Evolutionary conservation across 208 protist species (phyloP), one percentile per base, ranked within the genome.

Genomic region (Porcisia deanei): DNA sequence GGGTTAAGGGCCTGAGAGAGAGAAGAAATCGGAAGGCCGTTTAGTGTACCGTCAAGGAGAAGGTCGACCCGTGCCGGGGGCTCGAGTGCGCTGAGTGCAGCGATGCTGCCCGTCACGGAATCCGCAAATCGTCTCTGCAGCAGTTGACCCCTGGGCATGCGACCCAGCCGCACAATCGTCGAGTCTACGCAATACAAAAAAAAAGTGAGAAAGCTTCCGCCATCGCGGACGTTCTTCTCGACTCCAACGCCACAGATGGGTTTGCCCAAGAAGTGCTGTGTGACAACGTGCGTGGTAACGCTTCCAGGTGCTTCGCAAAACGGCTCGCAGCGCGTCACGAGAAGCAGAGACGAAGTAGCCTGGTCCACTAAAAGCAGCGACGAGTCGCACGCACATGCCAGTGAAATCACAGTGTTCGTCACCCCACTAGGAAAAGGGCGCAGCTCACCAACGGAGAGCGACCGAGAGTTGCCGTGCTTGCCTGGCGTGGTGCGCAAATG

Each of bases 121-220:
- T 69, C 72, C 53, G 74, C 60, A 68, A 86, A 86, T 34, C 78
- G 70, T 58, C 82, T 75, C 73, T 75, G 75, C 63, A 89, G 78
- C 43, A 80, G 80, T 76, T 81, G 79, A 16, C 85, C 82, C 14
- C 75, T 73, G 20, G 81, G 79, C 53, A 89, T 79, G 60, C 82
- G 79, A 10, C 74, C 77, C 41, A 92, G 80, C 22, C 77, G 79
- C 25, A 84, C 77, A 4, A 87, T 67, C 41, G 85, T 76, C 41
- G 85, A 84, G 68, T 75, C 77, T 41, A 53, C 68, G 20, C 84
- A 88, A 70, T 94, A 94, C 9, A 92, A 78, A 77, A 83, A 75
- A 82, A 94, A 81, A 0, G 58, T 81, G 61, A 81, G 71, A 22
- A 65, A 75, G 55, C 68, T 71, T 63, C 79, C 73, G 41, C 72